Percentiles rank a stretch among this genome's conserved stretches.
These are phyloP conservation scores for Leishmania lainsoni DNA, from an alignment of 208 protist genomes.

Conservation along the genomic window DNA sequence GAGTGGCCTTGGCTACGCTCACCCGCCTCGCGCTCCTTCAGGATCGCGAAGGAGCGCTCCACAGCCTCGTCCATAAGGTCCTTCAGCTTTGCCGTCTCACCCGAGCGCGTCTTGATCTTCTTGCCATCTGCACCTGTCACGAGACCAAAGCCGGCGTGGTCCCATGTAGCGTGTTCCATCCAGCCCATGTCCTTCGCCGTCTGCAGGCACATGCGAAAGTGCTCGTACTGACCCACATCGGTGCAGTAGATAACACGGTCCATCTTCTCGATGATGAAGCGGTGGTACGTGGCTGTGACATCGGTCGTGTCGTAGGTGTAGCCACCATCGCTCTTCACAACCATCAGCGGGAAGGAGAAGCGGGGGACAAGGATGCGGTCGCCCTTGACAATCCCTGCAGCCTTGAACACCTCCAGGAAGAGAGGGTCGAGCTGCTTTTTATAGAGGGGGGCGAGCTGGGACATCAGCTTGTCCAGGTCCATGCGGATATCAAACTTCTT, in stretches of 20 bases:
- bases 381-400: conserved; percentile 63
- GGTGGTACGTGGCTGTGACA: conserved; percentile 90
- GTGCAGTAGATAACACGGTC: conserved; percentile 95
- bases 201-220: conserved; percentile 93
- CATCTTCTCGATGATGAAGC: conserved; percentile 85
- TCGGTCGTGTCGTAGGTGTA: conserved; percentile 96
- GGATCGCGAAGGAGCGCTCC: conserved; percentile 77
- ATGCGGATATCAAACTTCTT: conserved; percentile 81
- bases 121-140: conserved; percentile 92
- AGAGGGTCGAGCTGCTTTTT: conserved; percentile 74
- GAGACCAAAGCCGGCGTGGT: conserved; percentile 94
- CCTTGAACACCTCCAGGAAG: conserved; percentile 78
- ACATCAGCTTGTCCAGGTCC: conserved; percentile 86
- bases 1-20: conserved; percentile 81
- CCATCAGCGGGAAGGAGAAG: conserved; percentile 94
- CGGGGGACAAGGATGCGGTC: conserved; percentile 81
- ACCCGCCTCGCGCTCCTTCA: conserved; percentile 81
- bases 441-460: conserved; percentile 74
- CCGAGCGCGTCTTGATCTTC: conserved; percentile 97
- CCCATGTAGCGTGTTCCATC: conserved; percentile 84
- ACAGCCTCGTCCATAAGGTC: conserved; percentile 96
- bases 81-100: conserved; percentile 94
- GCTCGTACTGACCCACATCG: conserved; percentile 95
- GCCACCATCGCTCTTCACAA: conserved; percentile 95
- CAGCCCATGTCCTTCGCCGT: conserved; percentile 89